Evolutionary conservation across 2,329 filamentous ascomycete species (phyloP), one percentile per base, ranked within the genome.

Genomic region (Botryotinia calthae): DNA sequence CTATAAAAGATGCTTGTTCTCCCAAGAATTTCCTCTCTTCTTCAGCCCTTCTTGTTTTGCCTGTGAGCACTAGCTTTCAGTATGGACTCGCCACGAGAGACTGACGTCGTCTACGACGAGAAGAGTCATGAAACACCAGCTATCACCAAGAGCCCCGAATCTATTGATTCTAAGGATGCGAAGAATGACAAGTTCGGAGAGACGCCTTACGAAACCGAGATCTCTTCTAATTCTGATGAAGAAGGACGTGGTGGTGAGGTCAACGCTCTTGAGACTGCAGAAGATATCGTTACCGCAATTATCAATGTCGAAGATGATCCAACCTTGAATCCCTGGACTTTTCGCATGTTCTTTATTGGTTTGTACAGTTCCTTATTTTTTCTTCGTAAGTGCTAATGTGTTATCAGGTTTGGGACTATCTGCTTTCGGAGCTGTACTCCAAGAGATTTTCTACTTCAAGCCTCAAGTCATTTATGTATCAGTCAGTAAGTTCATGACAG

Each of bases 401-500:
- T 46, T 54, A 28, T 1, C 70, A 80, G 80, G 82, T 18, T 72
- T 82, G 54, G 81, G 79, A 6, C 75, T 84, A 10, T 80, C 82
- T 20, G 73, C 76, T 31, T 82, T 83, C 66, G 82, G 80, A n/a
- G 80, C 81, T 28, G 82, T 83, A 9, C 79, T 86, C 9, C 80
- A 81, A 54, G 82, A 82, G 48, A 85, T 86, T 72, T 86, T 82
- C 76, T 82, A 83, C 68, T 86, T 86, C 80, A 85, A 85, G 76
- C 84, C 85, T 2, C 84, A 85, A 76, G 80, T 80, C 7, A 82
- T 86, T 65, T 81, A 76, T 40, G 82, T 86, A 16, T 84, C 82
- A 2, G 78, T 81, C 25, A 82, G 71, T 72, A 63, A 69, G 71
- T 72, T 64, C 12, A 54, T 44, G n/a, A 37, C 20, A 46, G 14